Conservation (phyloP, 345 rosid species). For the Microcos paniculata region DNA sequence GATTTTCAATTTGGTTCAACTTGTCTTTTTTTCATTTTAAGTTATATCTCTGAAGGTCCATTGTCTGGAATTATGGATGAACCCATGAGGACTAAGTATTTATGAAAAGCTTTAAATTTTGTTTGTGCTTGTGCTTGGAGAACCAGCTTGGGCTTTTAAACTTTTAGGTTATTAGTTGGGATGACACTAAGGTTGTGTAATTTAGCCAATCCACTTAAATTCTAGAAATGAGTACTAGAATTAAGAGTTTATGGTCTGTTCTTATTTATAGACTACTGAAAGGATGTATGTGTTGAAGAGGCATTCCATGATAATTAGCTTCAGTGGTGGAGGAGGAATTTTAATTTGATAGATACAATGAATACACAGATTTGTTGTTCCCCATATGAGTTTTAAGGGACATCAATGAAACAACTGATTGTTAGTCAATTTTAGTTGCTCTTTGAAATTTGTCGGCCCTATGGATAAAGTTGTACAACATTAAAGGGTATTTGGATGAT, state of each 20-base stretch:
- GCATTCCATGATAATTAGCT: not conserved
- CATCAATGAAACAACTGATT: not conserved
- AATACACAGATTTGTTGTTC: not conserved
- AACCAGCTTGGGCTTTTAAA: not conserved
- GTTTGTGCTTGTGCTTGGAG: not conserved
- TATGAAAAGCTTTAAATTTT: not conserved
- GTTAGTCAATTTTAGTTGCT: not conserved
- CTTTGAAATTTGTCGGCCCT: not conserved
- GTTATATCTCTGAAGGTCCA: not conserved
- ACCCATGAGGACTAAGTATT: not conserved
- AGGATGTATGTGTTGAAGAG: constrained; percentile 1
- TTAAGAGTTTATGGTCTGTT: not conserved
- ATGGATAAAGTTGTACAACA: not conserved
- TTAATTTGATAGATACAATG: not conserved
- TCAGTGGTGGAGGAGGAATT: not conserved
- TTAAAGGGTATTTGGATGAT: not conserved
- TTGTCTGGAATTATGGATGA: not conserved
- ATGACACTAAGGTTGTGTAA: not conserved
- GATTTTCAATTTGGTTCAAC: not conserved
- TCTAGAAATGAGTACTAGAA: not conserved
- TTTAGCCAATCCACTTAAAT: not conserved
- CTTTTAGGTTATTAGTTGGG: not conserved
- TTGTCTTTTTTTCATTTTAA: not conserved
- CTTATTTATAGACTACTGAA: not conserved
- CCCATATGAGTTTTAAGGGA: not conserved